A percentile compares a stretch with the other conserved stretches of the same genome.
These are phyloP conservation scores for Trametes sanguinea DNA, from an alignment of 768 basidiomycete species.

Conservation along the genomic window DNA sequence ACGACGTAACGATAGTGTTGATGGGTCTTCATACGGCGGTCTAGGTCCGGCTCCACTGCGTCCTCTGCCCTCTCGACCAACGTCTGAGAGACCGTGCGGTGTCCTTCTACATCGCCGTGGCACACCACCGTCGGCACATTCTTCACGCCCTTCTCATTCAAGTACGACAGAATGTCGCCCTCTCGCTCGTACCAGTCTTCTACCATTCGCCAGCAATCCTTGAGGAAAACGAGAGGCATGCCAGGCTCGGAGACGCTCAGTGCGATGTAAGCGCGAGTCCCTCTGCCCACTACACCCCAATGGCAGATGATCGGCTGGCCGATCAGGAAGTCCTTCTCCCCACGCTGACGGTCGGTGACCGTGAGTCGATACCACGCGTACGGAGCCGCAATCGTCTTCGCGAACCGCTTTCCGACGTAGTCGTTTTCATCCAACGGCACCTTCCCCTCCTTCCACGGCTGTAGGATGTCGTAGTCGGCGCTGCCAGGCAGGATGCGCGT, in stretches of 20 bases:
- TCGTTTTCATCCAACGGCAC: not conserved
- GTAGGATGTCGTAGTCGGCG: not conserved
- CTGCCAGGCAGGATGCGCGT: not conserved
- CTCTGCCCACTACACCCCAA: not conserved
- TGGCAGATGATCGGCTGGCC: not conserved
- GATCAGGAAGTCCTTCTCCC: not conserved
- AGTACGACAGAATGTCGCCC: not conserved
- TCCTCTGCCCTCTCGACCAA: too few relatives aligned
- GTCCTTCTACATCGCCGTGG: slow-evolving; percentile 1
- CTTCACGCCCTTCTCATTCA: not conserved
- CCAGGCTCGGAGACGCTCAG: not conserved
- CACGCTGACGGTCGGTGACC: not conserved
- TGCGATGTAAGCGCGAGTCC: slow-evolving; percentile 6
- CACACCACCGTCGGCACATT: slow-evolving; percentile 4
- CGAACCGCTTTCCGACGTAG: not conserved
- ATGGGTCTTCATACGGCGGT: too few relatives aligned
- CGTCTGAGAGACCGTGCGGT: too few relatives aligned
- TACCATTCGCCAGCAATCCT: slow-evolving; percentile 19
- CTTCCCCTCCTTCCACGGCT: not conserved
- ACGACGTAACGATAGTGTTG: too few relatives aligned
- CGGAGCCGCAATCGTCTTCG: not conserved
- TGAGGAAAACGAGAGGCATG: slow-evolving; percentile 11
- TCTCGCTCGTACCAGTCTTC: not conserved
- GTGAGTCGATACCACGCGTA: not conserved
- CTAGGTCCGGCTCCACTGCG: too few relatives aligned